phyloP scores from a whole-genome alignment of 805 yeast species.

The Saccharomycopsis fermentans region DNA sequence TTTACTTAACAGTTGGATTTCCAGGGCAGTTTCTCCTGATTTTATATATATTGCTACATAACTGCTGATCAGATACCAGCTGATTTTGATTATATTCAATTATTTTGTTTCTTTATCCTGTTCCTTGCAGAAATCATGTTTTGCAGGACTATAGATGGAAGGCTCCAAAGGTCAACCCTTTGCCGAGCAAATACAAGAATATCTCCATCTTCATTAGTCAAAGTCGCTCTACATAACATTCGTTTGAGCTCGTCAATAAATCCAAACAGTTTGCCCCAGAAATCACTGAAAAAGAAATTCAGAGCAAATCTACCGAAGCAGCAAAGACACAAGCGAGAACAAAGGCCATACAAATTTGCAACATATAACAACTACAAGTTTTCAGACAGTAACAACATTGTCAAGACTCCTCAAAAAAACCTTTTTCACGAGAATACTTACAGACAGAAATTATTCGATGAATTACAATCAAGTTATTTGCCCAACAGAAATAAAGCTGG shows the following conservation, averaged over 20 bases:
- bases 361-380: background rate
- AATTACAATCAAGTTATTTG: background rate
- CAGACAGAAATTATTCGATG: background rate
- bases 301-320: background rate
- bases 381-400: background rate
- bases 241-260: background rate
- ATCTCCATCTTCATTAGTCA: background rate
- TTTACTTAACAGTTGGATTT: too few species aligned
- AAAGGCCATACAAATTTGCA: background rate
- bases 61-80: background rate
- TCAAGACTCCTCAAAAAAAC: background rate
- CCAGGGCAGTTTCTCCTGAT: background rate
- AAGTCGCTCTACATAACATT: background rate
- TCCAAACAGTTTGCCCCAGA: background rate
- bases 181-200: background rate
- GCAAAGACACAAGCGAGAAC: background rate
- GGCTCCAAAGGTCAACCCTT: background rate
- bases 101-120: background rate
- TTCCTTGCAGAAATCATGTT: background rate
- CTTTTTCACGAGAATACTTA: background rate
- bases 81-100: too few species aligned
- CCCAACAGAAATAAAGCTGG: background rate
- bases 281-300: background rate
- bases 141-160: background rate
- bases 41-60: background rate